Base-by-base conservation (phyloP, 352 stramenopile genomes). In the Phytophthora boehmeriae region DNA sequence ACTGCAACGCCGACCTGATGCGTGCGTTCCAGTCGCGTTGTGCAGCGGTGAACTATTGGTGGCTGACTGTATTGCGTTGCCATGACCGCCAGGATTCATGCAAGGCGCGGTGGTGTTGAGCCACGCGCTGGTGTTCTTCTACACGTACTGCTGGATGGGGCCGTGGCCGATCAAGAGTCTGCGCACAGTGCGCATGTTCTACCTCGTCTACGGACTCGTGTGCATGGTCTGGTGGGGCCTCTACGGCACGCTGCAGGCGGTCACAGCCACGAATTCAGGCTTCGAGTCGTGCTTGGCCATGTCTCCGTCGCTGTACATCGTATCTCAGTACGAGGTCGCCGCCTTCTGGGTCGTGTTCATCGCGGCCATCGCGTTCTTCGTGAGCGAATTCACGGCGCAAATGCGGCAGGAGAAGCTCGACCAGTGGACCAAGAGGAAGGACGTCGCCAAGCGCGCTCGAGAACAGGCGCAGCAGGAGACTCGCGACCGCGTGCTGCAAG, bases 111-210 rank as follows among this genome's bases (percentile, higher is more conserved):
- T 92, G 13, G 66, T 81, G 39, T 53, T 92, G 23, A 90, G 80
- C 58, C 80, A 92, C 52, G 38, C 89, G 22, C 66, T 88, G 8
- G 72, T 90, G 13, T 59, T 77, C 42, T 92, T 92, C 53, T 92
- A 83, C 55, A 71, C 83, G 38, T 90, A 89, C 43, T 88, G 78
- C 53, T 92, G 80, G 83, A 89, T 90, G 66, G 78, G 80, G 0
- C 78, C 71, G 8, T 58, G 54, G 38, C 78, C 79, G 10, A 89
- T 91, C 52, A 76, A 73, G 57, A 78, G 70, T 20, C 55, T 89
- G 6, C 73, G 74, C 20, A 83, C 75, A 0, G 52, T 91, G n/a
- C 75, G 78, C 10, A 63, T 91, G 22, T 84, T 89, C 50, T 89
- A 91, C 58, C 41, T 83, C 17, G 11, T 89, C 22, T 91, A 85